phyloP scores from a whole-genome alignment of 202 grass and related monocot genomes.

The Zoysia matrella region DNA sequence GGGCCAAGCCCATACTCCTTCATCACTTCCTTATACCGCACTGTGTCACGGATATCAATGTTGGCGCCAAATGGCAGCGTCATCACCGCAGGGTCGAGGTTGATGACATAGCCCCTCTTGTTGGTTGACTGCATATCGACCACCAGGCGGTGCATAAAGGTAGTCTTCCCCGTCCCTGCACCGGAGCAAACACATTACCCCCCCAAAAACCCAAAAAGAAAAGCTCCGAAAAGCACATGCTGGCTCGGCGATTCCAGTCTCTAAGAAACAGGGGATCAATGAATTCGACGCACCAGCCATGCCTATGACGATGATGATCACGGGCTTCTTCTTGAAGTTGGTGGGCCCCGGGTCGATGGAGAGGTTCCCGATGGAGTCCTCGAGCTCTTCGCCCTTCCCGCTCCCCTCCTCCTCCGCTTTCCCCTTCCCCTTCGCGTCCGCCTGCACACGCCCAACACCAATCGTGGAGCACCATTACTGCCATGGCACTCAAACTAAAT shows the following conservation, averaged over 20 bases:
- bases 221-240: background rate
- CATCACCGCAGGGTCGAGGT: conserved; percentile 93
- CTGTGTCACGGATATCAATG: conserved; percentile 90
- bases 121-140: conserved; percentile 62
- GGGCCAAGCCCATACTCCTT: conserved; percentile 94
- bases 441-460: conserved; percentile 32
- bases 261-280: background rate
- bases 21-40: conserved; percentile 96
- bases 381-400: conserved; percentile 64
- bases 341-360: conserved; percentile 51
- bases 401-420: conserved; percentile 50
- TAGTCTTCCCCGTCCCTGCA: conserved; percentile 92
- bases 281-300: conserved; percentile 74
- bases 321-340: conserved; percentile 87
- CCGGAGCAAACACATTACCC: conserved; percentile 10
- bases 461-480: conserved; percentile 2
- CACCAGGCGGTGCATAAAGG: conserved; percentile 84
- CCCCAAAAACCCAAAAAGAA: background rate
- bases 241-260: background rate
- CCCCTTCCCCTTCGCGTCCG: conserved; percentile 52
- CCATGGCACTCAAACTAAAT: background rate
- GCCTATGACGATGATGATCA: conserved; percentile 88
- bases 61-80: conserved; percentile 88
- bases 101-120: conserved; percentile 81
- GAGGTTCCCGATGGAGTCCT: conserved; percentile 77